Evolutionary conservation across 805 yeast genomes (phyloP).

Genomic region (Zygoascus bituminiphila): DNA sequence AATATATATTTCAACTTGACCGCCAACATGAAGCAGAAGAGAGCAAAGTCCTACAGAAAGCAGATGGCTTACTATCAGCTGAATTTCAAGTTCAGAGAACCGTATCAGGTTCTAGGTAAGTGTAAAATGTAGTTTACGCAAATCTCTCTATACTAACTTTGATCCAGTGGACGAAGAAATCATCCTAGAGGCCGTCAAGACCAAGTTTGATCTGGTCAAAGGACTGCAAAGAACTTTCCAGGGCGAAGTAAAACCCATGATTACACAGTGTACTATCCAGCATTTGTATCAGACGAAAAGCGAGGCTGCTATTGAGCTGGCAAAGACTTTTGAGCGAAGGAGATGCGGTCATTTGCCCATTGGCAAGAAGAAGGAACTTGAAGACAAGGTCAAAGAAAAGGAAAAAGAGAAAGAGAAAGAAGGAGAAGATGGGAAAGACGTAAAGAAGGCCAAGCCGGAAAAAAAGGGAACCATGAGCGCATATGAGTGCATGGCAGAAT

Average conservation of each 20-base stretch:
- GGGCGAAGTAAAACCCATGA: slow-evolving; percentile 79
- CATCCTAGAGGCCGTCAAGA: slow-evolving; percentile 53
- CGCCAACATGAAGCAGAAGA: slow-evolving; percentile 77
- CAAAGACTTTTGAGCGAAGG: slow-evolving; percentile 81
- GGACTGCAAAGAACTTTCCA: slow-evolving; percentile 78
- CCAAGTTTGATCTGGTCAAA: slow-evolving; percentile 71
- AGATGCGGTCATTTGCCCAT: slow-evolving; percentile 79
- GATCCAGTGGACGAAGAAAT: slow-evolving; percentile 72
- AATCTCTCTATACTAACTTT: neutral
- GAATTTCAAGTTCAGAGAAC: slow-evolving; percentile 87
- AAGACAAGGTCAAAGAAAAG: slow-evolving; percentile 4
- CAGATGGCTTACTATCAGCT: slow-evolving; percentile 80
- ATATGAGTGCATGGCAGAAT: slow-evolving; percentile 64
- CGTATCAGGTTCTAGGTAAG: slow-evolving; percentile 58
- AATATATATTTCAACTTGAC: neutral
- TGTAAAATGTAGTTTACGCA: neutral
- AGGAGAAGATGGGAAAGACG: slow-evolving; percentile 5
- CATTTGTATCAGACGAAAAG: slow-evolving; percentile 64
- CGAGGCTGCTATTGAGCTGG: slow-evolving; percentile 70
- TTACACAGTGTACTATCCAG: slow-evolving; percentile 93
- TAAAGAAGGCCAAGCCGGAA: slow-evolving; percentile 7
- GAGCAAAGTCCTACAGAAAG: slow-evolving; percentile 90
- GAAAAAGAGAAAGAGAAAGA: slow-evolving; percentile 18
- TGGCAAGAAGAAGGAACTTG: slow-evolving; percentile 1
- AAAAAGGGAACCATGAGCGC: slow-evolving; percentile 33